phyloP scores from a whole-genome alignment of 2,329 filamentous ascomycete species.

The Penicillium griseofulvum region DNA sequence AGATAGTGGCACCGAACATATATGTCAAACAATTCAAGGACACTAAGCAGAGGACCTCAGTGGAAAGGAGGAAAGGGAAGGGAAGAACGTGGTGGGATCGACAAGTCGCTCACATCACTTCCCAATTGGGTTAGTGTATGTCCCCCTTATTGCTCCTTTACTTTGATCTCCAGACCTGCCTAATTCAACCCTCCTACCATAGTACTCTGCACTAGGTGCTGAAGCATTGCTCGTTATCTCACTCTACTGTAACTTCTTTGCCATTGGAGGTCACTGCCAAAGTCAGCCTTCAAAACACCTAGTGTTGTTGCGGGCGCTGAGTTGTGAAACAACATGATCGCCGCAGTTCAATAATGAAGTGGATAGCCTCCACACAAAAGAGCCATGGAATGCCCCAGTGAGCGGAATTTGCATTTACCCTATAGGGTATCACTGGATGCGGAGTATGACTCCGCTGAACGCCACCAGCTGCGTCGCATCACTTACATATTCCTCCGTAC shows the following conservation, averaged over 20 bases:
- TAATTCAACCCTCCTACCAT: background rate
- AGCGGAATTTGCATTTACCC: background rate
- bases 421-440: background rate
- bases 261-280: background rate
- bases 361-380: background rate
- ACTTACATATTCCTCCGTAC: background rate
- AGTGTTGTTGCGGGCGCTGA: background rate
- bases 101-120: background rate
- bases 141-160: background rate
- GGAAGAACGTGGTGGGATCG: background rate
- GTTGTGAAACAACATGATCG: background rate
- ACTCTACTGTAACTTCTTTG: background rate
- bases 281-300: background rate
- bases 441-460: background rate
- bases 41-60: background rate
- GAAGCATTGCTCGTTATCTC: background rate
- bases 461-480: background rate
- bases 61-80: background rate
- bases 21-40: background rate
- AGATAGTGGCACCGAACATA: background rate
- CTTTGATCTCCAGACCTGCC: background rate
- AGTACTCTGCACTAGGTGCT: background rate
- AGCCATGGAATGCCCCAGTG: background rate
- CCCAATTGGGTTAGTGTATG: background rate
- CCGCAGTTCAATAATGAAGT: conserved; percentile 1